phyloP scores from a whole-genome alignment of 2,329 filamentous ascomycete species.

The Fusarium transvaalense region DNA sequence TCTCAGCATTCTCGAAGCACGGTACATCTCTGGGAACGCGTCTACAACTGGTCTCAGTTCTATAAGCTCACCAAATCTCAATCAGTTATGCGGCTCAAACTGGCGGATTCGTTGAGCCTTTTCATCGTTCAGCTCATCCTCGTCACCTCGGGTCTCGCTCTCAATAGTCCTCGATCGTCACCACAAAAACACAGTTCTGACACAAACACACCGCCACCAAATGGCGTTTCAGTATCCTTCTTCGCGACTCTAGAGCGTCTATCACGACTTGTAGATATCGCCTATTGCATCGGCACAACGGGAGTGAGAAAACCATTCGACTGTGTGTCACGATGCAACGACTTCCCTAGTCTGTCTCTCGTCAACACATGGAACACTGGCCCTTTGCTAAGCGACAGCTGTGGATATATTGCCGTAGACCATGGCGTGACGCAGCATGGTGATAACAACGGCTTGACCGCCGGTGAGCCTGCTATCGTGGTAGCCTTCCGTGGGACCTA shows the following conservation, averaged over 20 bases:
- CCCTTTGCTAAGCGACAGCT: conserved; percentile 86
- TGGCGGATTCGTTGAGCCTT: conserved; percentile 7
- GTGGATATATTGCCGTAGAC: conserved; percentile 93
- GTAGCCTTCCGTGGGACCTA: conserved; percentile 96
- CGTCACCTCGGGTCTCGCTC: conserved; percentile 24
- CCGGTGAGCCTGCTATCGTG: conserved; percentile 68
- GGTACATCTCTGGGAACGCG: background rate
- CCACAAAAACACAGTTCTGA: conserved; percentile 10
- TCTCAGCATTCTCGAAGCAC: background rate
- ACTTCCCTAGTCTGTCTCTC: conserved; percentile 85
- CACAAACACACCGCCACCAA: conserved; percentile 60
- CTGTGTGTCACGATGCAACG: conserved; percentile 85
- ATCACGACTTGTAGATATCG: conserved; percentile 91
- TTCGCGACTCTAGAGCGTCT: conserved; percentile 88
- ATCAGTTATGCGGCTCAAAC: conserved; percentile 26
- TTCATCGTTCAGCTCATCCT: conserved; percentile 41
- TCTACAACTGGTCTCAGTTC: background rate
- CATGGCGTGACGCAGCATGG: conserved; percentile 58
- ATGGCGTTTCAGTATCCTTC: conserved; percentile 59
- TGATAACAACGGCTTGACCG: conserved; percentile 17
- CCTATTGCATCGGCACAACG: conserved; percentile 90
- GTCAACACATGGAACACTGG: conserved; percentile 93
- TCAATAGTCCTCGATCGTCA: conserved; percentile 21
- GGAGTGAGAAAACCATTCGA: conserved; percentile 86
- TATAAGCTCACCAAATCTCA: background rate